phyloP scores from a whole-genome alignment of 148 eudicot genomes.

The Chenopodium formosanum region DNA sequence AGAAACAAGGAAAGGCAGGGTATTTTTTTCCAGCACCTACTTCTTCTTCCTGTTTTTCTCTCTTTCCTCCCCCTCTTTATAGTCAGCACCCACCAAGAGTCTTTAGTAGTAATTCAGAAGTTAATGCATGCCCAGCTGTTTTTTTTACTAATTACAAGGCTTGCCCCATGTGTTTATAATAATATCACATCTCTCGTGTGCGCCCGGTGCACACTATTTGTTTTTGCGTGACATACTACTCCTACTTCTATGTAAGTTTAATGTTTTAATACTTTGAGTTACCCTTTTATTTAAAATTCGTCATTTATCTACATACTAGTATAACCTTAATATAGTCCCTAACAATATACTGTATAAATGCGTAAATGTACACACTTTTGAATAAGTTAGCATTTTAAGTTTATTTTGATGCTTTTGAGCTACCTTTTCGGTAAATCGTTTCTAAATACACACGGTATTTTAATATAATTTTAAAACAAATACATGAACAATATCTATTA shows the following conservation, averaged over 20 bases:
- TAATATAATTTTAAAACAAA: too few relatives aligned
- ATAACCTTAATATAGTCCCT: too few relatives aligned
- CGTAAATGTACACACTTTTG: too few relatives aligned
- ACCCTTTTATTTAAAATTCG: too few relatives aligned
- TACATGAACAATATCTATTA: too few relatives aligned
- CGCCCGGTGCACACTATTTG: neutral
- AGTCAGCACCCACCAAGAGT: conserved; percentile 8
- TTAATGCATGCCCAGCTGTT: conserved; percentile 31
- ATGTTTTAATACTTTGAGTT: too few relatives aligned
- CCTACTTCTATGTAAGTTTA: neutral
- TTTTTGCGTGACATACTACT: neutral
- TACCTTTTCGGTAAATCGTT: too few relatives aligned
- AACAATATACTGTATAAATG: too few relatives aligned
- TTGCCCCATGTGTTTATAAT: conserved; percentile 24
- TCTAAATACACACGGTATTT: too few relatives aligned
- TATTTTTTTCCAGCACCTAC: neutral
- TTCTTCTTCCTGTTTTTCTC: neutral
- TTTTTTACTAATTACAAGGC: conserved; percentile 32
- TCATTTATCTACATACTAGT: too few relatives aligned
- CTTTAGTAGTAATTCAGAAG: conserved; percentile 18
- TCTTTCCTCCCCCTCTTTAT: neutral
- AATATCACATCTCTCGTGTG: neutral
- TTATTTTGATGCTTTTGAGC: too few relatives aligned
- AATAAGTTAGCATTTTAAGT: too few relatives aligned
- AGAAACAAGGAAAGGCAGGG: neutral